These are phyloP conservation scores for Venturia nashicola DNA, from an alignment of 2,329 filamentous ascomycete species.

Conservation along the genomic window DNA sequence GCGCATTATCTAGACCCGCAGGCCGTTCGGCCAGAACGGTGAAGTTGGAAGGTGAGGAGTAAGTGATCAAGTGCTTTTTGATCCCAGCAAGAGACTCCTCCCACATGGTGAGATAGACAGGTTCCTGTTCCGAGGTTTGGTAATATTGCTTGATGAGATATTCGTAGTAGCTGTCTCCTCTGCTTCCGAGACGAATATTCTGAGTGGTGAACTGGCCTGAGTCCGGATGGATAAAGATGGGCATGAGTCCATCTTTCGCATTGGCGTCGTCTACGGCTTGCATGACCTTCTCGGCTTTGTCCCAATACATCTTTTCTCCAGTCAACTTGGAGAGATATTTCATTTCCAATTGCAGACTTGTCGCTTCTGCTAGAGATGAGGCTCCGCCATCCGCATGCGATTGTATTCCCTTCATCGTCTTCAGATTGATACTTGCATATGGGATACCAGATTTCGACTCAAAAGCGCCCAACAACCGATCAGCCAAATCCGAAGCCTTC, in stretches of 20 bases:
- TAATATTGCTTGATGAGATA: slow-evolving; percentile 98
- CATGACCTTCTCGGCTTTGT: slow-evolving; percentile 84
- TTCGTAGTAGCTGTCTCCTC: slow-evolving; percentile 97
- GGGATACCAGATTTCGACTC: slow-evolving; percentile 79
- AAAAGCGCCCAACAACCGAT: slow-evolving; percentile 76
- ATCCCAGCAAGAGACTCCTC: slow-evolving; percentile 72
- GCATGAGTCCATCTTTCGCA: slow-evolving; percentile 68
- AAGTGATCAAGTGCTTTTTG: slow-evolving; percentile 84
- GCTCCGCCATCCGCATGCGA: slow-evolving; percentile 80
- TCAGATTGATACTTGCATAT: slow-evolving; percentile 80
- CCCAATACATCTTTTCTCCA: slow-evolving; percentile 86
- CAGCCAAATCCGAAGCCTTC: slow-evolving; percentile 86
- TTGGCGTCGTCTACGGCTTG: slow-evolving; percentile 76
- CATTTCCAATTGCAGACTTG: slow-evolving; percentile 87
- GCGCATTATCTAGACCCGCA: slow-evolving; percentile 48
- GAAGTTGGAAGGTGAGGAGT: slow-evolving; percentile 65
- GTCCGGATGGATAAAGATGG: slow-evolving; percentile 78
- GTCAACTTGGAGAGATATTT: slow-evolving; percentile 94
- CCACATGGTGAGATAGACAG: slow-evolving; percentile 87
- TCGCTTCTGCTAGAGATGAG: slow-evolving; percentile 87
- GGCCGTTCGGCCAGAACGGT: slow-evolving; percentile 87
- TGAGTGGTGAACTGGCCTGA: slow-evolving; percentile 66
- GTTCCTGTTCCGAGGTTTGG: slow-evolving; percentile 78
- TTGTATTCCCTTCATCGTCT: slow-evolving; percentile 59
- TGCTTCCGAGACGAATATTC: slow-evolving; percentile 84